phyloP scores from a whole-genome alignment of 2,329 filamentous ascomycete genomes.

The Epichloe festucae region DNA sequence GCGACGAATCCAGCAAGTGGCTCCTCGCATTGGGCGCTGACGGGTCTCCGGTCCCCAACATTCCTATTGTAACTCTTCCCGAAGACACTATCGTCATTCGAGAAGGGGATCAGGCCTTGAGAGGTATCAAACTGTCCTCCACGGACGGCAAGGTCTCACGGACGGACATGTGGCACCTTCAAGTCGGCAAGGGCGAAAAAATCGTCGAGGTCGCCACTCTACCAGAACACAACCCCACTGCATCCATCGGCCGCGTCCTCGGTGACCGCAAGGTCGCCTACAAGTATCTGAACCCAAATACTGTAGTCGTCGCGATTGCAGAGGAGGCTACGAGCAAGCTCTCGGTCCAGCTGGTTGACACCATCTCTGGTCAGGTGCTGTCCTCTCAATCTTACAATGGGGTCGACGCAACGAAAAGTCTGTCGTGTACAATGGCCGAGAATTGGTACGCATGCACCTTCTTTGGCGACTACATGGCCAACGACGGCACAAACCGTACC shows the following conservation, averaged over 20 bases:
- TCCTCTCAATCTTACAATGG: constrained; percentile 57
- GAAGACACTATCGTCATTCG: constrained; percentile 43
- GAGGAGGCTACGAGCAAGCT: constrained; percentile 46
- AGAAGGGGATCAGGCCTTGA: constrained; percentile 34
- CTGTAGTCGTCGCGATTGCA: constrained; percentile 60
- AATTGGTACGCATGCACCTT: constrained; percentile 93
- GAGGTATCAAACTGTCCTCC: constrained; percentile 39
- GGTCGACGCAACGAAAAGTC: constrained; percentile 60
- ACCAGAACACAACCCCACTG: constrained; percentile 70
- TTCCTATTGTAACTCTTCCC: constrained; percentile 33
- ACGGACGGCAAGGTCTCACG: constrained; percentile 28
- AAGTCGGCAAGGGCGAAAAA: constrained; percentile 50
- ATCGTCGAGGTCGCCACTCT: constrained; percentile 56
- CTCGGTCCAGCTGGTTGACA: constrained; percentile 71
- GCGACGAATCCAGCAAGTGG: constrained; percentile 38
- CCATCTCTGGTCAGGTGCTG: constrained; percentile 70
- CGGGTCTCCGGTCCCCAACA: constrained; percentile 31
- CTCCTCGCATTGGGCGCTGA: constrained; percentile 39
- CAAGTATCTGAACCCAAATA: constrained; percentile 90
- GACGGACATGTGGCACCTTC: constrained; percentile 59
- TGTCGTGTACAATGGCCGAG: constrained; percentile 71
- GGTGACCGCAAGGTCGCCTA: constrained; percentile 89
- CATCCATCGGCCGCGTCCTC: constrained; percentile 88
- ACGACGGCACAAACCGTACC: constrained; percentile 37
- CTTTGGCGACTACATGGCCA: constrained; percentile 46